phyloP scores from a whole-genome alignment of 345 rosid genomes.

The Kernera saxatilis region DNA sequence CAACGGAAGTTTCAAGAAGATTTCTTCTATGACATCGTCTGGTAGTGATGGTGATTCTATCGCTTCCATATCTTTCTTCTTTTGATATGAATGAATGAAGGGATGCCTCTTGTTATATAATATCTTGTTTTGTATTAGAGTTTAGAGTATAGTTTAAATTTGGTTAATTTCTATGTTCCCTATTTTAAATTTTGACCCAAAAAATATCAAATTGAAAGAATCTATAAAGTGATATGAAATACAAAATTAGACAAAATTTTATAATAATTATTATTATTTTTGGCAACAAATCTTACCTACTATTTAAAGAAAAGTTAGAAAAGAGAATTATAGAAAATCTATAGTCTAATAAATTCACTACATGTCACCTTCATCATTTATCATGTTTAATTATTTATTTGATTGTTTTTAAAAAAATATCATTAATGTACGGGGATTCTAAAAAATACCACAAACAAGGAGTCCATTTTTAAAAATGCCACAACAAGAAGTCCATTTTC shows the following conservation, averaged over 20 bases:
- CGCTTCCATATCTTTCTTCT: not conserved
- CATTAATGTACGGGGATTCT: no score
- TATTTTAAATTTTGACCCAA: not conserved
- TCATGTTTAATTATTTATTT: not conserved
- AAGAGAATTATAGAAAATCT: not conserved
- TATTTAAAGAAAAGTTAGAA: not conserved
- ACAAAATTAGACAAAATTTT: not conserved
- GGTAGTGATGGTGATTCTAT: not conserved
- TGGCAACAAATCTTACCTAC: not conserved
- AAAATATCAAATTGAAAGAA: not conserved
- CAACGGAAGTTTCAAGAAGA: not conserved
- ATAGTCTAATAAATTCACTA: not conserved
- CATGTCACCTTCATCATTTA: not conserved
- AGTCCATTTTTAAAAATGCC: no score
- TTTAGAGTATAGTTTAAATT: not conserved
- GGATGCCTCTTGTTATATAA: not conserved
- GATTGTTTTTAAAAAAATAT: no score
- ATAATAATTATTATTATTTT: not conserved
- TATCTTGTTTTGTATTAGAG: not conserved
- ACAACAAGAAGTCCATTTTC: no score
- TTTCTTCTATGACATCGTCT: not conserved
- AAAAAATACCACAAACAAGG: no score
- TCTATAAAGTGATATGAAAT: not conserved
- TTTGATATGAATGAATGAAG: not conserved
- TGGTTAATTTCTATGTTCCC: not conserved